These are phyloP conservation scores for Cryoendolithus antarcticus DNA, from an alignment of 2,329 filamentous ascomycete species.

Conservation along the genomic window DNA sequence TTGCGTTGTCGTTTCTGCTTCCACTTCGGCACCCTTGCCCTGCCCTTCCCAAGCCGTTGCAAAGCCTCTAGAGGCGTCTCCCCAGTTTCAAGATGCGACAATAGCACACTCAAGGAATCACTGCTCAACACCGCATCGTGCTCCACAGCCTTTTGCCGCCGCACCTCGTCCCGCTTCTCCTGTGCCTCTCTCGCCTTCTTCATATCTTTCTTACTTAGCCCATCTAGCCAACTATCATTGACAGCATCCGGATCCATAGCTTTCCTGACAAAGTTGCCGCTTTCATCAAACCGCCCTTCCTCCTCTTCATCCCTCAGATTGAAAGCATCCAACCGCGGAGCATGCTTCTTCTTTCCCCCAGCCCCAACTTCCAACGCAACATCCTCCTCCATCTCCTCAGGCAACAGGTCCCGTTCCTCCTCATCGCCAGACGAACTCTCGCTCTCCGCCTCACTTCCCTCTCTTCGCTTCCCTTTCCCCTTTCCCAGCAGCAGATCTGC, in stretches of 20 bases:
- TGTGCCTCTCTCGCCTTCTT: slow-evolving; percentile 75
- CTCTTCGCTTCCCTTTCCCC: slow-evolving; percentile 29
- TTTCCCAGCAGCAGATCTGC: slow-evolving; percentile 49
- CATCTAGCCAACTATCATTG: slow-evolving; percentile 87
- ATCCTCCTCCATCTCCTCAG: slow-evolving; percentile 46
- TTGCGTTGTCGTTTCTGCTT: slow-evolving; percentile 40
- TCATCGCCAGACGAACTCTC: slow-evolving; percentile 39
- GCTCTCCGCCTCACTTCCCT: slow-evolving; percentile 11
- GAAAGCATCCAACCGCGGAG: slow-evolving; percentile 90
- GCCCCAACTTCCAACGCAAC: slow-evolving; percentile 83
- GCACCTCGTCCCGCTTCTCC: slow-evolving; percentile 69
- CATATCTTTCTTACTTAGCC: slow-evolving; percentile 88
- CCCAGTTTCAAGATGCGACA: slow-evolving; percentile 59
- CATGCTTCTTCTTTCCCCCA: slow-evolving; percentile 82
- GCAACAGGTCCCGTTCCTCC: slow-evolving; percentile 52
- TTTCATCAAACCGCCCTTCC: slow-evolving; percentile 81
- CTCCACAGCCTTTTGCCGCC: slow-evolving; percentile 55
- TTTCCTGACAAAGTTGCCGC: slow-evolving; percentile 84
- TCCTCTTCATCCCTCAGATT: slow-evolving; percentile 86
- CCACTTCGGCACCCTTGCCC: slow-evolving; percentile 57
- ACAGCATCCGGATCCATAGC: slow-evolving; percentile 77
- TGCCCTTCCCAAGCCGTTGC: slow-evolving; percentile 49
- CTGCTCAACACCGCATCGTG: slow-evolving; percentile 64
- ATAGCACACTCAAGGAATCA: slow-evolving; percentile 62
- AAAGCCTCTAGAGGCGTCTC: slow-evolving; percentile 86